phyloP scores from a whole-genome alignment of 2,329 filamentous ascomycete species.

The Tothia fuscella region DNA sequence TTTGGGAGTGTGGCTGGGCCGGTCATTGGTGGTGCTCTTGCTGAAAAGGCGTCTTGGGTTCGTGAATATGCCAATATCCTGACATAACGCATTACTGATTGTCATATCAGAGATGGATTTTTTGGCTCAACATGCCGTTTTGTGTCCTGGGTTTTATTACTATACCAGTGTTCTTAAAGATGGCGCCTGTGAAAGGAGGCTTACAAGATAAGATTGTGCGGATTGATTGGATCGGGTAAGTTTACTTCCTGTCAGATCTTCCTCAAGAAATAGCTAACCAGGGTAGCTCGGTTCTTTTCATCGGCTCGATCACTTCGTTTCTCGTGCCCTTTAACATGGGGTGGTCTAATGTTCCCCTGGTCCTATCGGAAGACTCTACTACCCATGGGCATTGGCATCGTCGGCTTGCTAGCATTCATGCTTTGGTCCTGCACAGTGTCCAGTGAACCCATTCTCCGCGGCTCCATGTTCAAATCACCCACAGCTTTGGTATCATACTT shows the following conservation, averaged over 20 bases:
- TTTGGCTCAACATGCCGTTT: constrained; percentile 52
- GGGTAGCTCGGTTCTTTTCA: constrained; percentile 48
- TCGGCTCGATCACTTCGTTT: constrained; percentile 45
- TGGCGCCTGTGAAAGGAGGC: constrained; percentile 36
- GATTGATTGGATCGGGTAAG: constrained; percentile 55
- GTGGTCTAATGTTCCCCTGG: constrained; percentile 55
- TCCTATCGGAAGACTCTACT: constrained; percentile 48
- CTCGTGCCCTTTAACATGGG: constrained; percentile 47
- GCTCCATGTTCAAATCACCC: constrained; percentile 10
- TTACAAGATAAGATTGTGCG: constrained; percentile 37
- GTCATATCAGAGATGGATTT: constrained; percentile 40
- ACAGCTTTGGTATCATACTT: constrained; percentile 3
- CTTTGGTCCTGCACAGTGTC: constrained; percentile 26
- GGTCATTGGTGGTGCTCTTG: constrained; percentile 39
- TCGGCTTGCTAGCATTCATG: constrained; percentile 26
- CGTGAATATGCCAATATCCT: constrained; percentile 12
- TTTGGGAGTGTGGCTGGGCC: constrained; percentile 43
- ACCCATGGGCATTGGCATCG: constrained; percentile 44
- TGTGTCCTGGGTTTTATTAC: constrained; percentile 35
- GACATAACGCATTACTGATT: constrained; percentile 8
- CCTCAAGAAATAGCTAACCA: no score
- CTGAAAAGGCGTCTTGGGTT: constrained; percentile 39
- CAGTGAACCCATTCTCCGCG: constrained; percentile 18
- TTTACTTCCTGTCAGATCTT: no score
- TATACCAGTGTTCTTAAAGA: constrained; percentile 41